These are phyloP conservation scores for Cymbidium sinense DNA, from an alignment of 106 monocot species.

Conservation along the genomic window DNA sequence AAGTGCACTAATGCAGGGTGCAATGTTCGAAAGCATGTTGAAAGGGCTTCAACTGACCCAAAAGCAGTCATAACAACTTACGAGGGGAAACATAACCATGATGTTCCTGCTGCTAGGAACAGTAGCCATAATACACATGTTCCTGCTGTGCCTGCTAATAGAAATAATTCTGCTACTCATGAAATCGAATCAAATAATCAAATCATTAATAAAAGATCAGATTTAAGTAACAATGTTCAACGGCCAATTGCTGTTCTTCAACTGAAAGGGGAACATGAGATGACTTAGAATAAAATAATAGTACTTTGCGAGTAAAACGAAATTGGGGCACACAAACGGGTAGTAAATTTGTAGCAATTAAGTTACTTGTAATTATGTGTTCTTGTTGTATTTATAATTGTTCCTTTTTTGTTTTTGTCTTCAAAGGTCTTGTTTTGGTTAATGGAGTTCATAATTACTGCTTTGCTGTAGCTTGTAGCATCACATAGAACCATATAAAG, in stretches of 20 bases:
- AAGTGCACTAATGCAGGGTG: slow-evolving; percentile 55
- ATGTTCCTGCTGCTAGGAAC: slow-evolving; percentile 49
- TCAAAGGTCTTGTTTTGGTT: neutral
- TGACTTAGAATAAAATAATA: neutral
- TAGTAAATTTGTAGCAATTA: neutral
- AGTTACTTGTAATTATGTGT: slow-evolving; percentile 1
- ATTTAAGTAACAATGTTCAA: slow-evolving; percentile 7
- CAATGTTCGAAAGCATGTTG: slow-evolving; percentile 60
- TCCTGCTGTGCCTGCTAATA: neutral
- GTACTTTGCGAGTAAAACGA: neutral
- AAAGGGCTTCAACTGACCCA: slow-evolving; percentile 62
- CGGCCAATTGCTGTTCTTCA: slow-evolving; percentile 19
- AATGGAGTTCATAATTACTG: neutral
- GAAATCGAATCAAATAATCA: slow-evolving; percentile 4
- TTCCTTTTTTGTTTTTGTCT: neutral
- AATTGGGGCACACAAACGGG: neutral
- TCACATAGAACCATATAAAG: neutral
- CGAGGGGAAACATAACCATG: slow-evolving; percentile 81
- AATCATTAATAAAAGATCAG: slow-evolving; percentile 5
- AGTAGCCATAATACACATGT: slow-evolving; percentile 30
- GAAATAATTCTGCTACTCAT: slow-evolving; percentile 3
- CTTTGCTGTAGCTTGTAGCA: neutral
- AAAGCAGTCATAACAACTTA: slow-evolving; percentile 81
- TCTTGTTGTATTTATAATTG: slow-evolving; percentile 1
- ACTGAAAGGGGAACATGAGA: slow-evolving; percentile 31